These are phyloP conservation scores for Erysimum cheiranthoides DNA, from an alignment of 345 rosid genomes.

Conservation along the genomic window DNA sequence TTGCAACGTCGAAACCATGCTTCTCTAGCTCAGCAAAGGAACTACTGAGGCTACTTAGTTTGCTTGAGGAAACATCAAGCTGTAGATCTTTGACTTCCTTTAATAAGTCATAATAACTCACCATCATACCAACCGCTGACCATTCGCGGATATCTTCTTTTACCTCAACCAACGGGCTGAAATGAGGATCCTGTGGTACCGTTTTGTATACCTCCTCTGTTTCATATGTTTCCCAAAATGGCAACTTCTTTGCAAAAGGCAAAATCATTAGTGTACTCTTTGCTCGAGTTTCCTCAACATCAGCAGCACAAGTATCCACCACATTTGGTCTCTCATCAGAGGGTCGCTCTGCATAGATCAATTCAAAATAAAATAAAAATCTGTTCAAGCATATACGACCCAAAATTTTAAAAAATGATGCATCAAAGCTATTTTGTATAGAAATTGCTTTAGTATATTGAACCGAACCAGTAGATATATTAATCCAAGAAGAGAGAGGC, in stretches of 20 bases:
- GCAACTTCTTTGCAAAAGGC: conserved; percentile 61
- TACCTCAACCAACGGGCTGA: conserved; percentile 55
- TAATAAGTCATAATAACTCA: conserved; percentile 57
- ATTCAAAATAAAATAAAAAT: not conserved
- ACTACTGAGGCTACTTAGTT: conserved; percentile 49
- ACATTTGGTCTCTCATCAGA: not conserved
- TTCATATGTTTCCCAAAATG: conserved; percentile 59
- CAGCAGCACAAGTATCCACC: not conserved
- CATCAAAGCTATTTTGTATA: not conserved
- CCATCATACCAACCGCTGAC: conserved; percentile 69
- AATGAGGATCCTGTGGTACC: conserved; percentile 72
- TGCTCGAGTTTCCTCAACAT: conserved; percentile 2
- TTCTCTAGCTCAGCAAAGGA: conserved; percentile 60
- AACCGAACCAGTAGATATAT: conserved; percentile 22
- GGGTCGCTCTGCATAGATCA: not conserved
- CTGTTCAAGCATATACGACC: not conserved
- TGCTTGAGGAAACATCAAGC: conserved; percentile 44
- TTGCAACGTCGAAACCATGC: conserved; percentile 65
- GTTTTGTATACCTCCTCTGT: conserved; percentile 5
- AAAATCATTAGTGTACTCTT: not conserved
- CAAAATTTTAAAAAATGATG: not conserved
- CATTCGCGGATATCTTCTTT: conserved; percentile 70
- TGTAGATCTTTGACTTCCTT: conserved; percentile 53
- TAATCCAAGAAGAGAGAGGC: conserved; percentile 59
- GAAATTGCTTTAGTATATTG: conserved; percentile 3